Conservation (phyloP, 2,329 filamentous ascomycete species). For the Gnomoniopsis smithogilvyi region DNA sequence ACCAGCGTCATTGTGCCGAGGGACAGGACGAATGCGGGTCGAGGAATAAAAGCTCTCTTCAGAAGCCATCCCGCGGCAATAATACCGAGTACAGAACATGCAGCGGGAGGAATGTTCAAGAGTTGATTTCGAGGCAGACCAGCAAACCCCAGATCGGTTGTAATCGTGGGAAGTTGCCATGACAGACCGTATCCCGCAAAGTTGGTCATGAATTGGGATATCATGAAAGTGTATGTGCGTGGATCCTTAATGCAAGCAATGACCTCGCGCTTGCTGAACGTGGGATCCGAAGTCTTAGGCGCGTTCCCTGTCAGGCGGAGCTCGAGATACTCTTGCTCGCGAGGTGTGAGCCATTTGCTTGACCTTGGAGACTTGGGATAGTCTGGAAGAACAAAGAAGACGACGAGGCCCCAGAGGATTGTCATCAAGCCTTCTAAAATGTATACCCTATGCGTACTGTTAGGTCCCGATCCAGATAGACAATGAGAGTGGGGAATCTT, state of each 20-base stretch:
- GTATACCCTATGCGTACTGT: conserved; percentile 31
- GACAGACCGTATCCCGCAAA: conserved; percentile 38
- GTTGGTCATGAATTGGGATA: conserved; percentile 32
- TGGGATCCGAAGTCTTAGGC: conserved; percentile 32
- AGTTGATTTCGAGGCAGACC: conserved; percentile 40
- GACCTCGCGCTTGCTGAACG: conserved; percentile 33
- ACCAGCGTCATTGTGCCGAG: conserved; percentile 27
- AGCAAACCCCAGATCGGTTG: conserved; percentile 39
- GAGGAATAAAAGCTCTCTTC: conserved; percentile 33
- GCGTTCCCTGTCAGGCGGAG: conserved; percentile 34
- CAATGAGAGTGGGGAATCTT: too few relatives aligned
- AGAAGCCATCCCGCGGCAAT: conserved; percentile 37
- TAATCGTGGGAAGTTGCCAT: conserved; percentile 40
- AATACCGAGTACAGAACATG: conserved; percentile 35
- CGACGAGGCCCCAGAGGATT: conserved; percentile 34
- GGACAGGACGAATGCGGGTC: conserved; percentile 31
- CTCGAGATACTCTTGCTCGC: conserved; percentile 39
- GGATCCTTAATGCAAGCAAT: conserved; percentile 27
- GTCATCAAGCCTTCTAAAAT: conserved; percentile 41
- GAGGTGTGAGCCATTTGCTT: conserved; percentile 32
- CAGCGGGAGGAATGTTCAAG: conserved; percentile 43
- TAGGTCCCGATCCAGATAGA: too few relatives aligned
- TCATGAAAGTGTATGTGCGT: conserved; percentile 23
- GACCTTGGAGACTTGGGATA: conserved; percentile 35
- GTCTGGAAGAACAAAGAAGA: conserved; percentile 39